Percentiles rank a stretch among this genome's conserved stretches.
Evolutionary conservation across 208 protist species (phyloP).

Genomic region (Trypanosoma cruzi): DNA sequence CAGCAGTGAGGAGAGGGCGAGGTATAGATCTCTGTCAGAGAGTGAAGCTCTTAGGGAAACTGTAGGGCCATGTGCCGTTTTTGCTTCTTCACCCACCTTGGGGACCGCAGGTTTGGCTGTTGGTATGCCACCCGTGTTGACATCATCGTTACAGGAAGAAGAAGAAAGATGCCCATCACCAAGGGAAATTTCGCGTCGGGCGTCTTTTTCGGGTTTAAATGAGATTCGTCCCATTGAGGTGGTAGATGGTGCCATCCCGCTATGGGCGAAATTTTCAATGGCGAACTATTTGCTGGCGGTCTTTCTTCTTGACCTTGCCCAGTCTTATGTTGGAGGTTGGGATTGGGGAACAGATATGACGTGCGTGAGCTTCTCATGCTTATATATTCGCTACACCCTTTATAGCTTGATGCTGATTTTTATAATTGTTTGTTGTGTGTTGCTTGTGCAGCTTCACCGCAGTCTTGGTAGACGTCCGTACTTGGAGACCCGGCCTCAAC

Average conservation of each 20-base stretch:
- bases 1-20: not conserved
- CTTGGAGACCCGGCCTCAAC: slow-evolving; percentile 73
- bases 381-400: slow-evolving; percentile 28
- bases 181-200: slow-evolving; percentile 6
- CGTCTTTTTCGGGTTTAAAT: not conserved
- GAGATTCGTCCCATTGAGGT: slow-evolving; percentile 11
- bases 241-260: slow-evolving; percentile 28
- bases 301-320: slow-evolving; percentile 39
- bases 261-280: slow-evolving; percentile 33
- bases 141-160: slow-evolving; percentile 3
- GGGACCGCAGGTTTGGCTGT: not conserved
- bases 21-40: not conserved
- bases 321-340: slow-evolving; percentile 37
- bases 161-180: not conserved
- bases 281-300: slow-evolving; percentile 16
- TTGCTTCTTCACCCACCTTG: not conserved
- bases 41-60: not conserved
- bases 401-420: slow-evolving; percentile 50
- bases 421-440: slow-evolving; percentile 47
- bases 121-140: not conserved
- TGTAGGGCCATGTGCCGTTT: not conserved
- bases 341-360: slow-evolving; percentile 32
- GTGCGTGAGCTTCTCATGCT: slow-evolving; percentile 38
- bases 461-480: slow-evolving; percentile 67
- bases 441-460: slow-evolving; percentile 53